These are phyloP conservation scores for Neophaeococcomyces aloes DNA, from an alignment of 2,329 filamentous ascomycete genomes.

Conservation along the genomic window DNA sequence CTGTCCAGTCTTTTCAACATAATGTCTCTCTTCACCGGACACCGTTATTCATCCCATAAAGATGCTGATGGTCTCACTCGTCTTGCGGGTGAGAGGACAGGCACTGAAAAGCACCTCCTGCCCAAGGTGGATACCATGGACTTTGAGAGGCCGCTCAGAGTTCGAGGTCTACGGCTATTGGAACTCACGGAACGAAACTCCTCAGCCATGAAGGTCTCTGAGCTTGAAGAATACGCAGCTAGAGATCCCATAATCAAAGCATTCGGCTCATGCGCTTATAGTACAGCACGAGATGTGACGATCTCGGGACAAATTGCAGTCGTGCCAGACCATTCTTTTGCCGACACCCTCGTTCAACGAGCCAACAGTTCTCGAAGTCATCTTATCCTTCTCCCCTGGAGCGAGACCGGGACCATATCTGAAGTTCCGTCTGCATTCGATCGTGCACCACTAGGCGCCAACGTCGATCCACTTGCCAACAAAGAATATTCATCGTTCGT, in stretches of 20 bases:
- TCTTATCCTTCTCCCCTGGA: constrained; percentile 80
- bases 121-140: constrained; percentile 15
- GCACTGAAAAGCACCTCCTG: constrained; percentile 8
- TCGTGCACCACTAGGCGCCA: constrained; percentile 17
- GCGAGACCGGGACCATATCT: constrained; percentile 63
- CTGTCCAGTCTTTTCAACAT: constrained; percentile 73
- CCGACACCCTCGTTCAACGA: constrained; percentile 62
- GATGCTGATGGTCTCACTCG: constrained; percentile 18
- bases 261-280: constrained; percentile 82
- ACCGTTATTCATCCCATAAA: constrained; percentile 17
- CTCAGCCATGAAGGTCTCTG: constrained; percentile 87
- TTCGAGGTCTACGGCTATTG: constrained; percentile 75
- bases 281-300: constrained; percentile 63
- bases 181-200: constrained; percentile 88
- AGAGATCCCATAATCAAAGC: constrained; percentile 82
- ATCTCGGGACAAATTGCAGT: constrained; percentile 73
- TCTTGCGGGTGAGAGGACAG: constrained; percentile 8
- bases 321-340: constrained; percentile 65
- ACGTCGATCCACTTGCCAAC: constrained; percentile 38
- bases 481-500: constrained; percentile 42
- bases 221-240: constrained; percentile 60
- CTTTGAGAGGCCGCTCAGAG: constrained; percentile 49
- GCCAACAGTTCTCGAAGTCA: constrained; percentile 61
- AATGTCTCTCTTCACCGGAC: constrained; percentile 53
- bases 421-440: constrained; percentile 45